These are phyloP conservation scores for Lecanicillium sp. DNA, from an alignment of 2,329 filamentous ascomycete genomes.

Conservation along the genomic window DNA sequence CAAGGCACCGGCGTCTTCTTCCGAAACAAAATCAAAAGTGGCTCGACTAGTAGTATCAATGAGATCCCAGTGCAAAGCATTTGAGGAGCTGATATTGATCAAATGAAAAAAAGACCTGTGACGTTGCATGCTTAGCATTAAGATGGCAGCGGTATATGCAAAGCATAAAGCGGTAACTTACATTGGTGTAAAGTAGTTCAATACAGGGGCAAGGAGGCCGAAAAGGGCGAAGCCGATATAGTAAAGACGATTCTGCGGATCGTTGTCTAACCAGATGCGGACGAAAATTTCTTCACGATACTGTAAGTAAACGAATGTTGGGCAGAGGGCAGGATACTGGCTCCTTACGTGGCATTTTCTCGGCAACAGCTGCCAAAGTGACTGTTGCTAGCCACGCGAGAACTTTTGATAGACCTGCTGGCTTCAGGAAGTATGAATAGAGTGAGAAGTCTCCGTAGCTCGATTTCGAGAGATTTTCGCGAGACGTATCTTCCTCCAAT, in stretches of 20 bases:
- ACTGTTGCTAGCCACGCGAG: background rate
- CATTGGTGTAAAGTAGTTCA: background rate
- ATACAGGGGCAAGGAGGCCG: too few species aligned
- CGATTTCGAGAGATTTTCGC: background rate
- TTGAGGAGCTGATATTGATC: background rate
- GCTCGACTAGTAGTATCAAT: background rate
- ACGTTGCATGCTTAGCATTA: too few species aligned
- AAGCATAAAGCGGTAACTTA: too few species aligned
- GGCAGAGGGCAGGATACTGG: too few species aligned
- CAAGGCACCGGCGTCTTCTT: background rate
- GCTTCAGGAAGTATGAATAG: constrained; percentile 5
- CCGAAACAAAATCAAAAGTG: constrained; percentile 18
- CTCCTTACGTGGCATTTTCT: constrained; percentile 1
- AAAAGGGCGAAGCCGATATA: constrained; percentile 4
- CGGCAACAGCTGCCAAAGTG: background rate
- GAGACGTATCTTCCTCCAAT: background rate
- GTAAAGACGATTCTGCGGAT: constrained; percentile 11
- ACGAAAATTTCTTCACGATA: background rate
- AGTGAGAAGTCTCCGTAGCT: constrained; percentile 2
- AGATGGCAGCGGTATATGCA: too few species aligned
- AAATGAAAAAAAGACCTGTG: background rate
- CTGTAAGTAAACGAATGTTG: background rate
- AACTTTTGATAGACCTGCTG: background rate
- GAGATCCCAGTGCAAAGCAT: background rate
- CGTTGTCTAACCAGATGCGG: constrained; percentile 13